phyloP scores from a whole-genome alignment of 495 filamentous ascomycete genomes.

The Chaetomium cochliodes region DNA sequence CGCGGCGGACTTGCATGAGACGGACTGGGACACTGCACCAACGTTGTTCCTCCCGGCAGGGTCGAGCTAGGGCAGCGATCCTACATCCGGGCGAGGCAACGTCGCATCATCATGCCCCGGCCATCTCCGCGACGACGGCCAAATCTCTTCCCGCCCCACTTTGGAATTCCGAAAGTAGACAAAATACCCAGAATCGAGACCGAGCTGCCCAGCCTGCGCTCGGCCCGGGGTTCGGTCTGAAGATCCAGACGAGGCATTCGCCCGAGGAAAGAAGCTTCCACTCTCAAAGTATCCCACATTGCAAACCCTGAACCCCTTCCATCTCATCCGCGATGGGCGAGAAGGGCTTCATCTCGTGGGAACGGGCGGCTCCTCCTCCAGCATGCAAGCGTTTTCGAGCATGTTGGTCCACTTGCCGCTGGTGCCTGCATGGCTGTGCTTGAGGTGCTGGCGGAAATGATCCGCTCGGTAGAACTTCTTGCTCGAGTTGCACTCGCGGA shows the following conservation, averaged over 20 bases:
- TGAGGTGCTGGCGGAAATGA: slow-evolving; percentile 96
- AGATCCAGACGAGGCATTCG: too few species aligned
- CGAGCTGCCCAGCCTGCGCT: background rate
- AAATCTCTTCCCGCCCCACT: slow-evolving; percentile 6
- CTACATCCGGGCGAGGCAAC: background rate
- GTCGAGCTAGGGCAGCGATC: background rate
- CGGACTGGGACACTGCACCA: background rate
- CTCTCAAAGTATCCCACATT: background rate
- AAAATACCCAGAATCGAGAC: slow-evolving; percentile 1
- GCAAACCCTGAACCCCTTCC: background rate
- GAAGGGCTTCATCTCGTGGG: slow-evolving; percentile 20
- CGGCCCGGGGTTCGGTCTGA: too few species aligned
- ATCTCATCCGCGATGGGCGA: background rate
- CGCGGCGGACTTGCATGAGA: background rate
- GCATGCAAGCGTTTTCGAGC: slow-evolving; percentile 95
- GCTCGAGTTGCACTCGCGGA: slow-evolving; percentile 94
- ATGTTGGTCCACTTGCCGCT: slow-evolving; percentile 99
- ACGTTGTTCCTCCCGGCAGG: background rate
- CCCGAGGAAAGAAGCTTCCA: background rate
- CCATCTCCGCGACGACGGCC: slow-evolving; percentile 9
- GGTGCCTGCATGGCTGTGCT: slow-evolving; percentile 94
- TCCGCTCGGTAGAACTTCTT: slow-evolving; percentile 99
- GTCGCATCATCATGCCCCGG: background rate
- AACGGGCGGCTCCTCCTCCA: slow-evolving; percentile 64
- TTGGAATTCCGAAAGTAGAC: background rate